Evolutionary conservation across 192 early-diverging fungal species (phyloP).

Genomic region (Backusella australiensis): DNA sequence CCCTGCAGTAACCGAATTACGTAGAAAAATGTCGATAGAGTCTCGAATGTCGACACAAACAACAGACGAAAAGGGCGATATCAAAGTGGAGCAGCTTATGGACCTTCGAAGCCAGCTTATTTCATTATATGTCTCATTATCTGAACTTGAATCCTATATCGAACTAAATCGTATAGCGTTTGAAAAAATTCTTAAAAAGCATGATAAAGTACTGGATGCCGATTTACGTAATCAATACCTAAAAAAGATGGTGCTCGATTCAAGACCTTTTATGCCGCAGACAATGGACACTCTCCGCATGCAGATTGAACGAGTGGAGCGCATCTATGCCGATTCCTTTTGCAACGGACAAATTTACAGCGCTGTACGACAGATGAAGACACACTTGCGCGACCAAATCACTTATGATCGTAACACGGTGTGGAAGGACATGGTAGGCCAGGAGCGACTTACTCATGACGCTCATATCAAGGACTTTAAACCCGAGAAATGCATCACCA

Average conservation of each 20-base stretch:
- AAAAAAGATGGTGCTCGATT: conserved; percentile 49
- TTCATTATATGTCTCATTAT: conserved; percentile 54
- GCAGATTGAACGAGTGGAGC: conserved; percentile 52
- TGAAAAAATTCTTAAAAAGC: conserved; percentile 92
- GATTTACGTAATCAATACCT: conserved; percentile 40
- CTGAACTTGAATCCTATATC: conserved; percentile 80
- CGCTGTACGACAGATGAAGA: conserved; percentile 60
- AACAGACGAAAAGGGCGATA: not conserved
- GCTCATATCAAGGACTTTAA: conserved; percentile 39
- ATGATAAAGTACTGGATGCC: conserved; percentile 82
- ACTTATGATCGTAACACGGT: conserved; percentile 75
- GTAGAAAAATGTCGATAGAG: conserved; percentile 14
- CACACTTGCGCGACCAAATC: conserved; percentile 63
- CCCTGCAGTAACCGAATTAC: not conserved
- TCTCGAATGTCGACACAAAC: conserved; percentile 24
- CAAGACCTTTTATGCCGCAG: conserved; percentile 54
- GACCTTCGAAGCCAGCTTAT: conserved; percentile 26
- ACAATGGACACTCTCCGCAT: conserved; percentile 46
- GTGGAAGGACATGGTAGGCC: conserved; percentile 77
- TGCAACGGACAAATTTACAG: conserved; percentile 49
- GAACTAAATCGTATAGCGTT: conserved; percentile 88
- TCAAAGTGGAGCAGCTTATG: conserved; percentile 11
- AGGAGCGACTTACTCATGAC: conserved; percentile 52
- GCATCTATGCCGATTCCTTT: conserved; percentile 62
- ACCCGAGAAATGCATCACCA: conserved; percentile 22